Evolutionary conservation across 495 filamentous ascomycete genomes (phyloP).

Genomic region (Elaphomyces granulatus): DNA sequence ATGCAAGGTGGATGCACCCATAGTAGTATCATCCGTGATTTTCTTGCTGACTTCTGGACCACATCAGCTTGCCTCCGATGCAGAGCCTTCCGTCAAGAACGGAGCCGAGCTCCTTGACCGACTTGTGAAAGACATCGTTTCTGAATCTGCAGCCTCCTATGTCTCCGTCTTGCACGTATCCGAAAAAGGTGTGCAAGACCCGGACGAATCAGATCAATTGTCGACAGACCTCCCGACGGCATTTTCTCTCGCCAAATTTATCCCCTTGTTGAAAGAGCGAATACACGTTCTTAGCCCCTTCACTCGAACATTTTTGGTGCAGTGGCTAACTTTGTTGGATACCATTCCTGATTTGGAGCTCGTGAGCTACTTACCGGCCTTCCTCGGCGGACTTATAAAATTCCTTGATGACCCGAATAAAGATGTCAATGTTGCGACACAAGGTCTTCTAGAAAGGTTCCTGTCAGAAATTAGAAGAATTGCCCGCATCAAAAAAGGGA

Average conservation of each 20-base stretch:
- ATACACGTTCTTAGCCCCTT: conserved; percentile 91
- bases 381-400: conserved; percentile 76
- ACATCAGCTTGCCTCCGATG: conserved; percentile 77
- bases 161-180: conserved; percentile 63
- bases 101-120: conserved; percentile 94
- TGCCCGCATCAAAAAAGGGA: conserved; percentile 76
- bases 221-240: conserved; percentile 57
- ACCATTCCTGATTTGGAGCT: conserved; percentile 96
- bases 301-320: conserved; percentile 86
- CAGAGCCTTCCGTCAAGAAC: conserved; percentile 95
- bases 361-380: conserved; percentile 82
- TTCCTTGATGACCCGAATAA: conserved; percentile 85
- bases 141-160: conserved; percentile 91
- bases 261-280: conserved; percentile 82
- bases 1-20: conserved; percentile 57
- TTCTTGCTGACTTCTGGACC: conserved; percentile 4
- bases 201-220: conserved; percentile 34
- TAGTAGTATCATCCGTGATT: conserved; percentile 4
- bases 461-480: conserved; percentile 91
- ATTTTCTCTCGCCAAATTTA: conserved; percentile 83
- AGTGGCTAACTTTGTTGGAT: conserved; percentile 89
- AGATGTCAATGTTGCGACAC: conserved; percentile 88
- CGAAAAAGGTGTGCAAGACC: conserved; percentile 33
- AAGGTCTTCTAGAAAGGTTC: conserved; percentile 82
- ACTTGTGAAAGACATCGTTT: conserved; percentile 93